Evolutionary conservation across 805 yeast species (phyloP).

Genomic region (Ogataea minuta): DNA sequence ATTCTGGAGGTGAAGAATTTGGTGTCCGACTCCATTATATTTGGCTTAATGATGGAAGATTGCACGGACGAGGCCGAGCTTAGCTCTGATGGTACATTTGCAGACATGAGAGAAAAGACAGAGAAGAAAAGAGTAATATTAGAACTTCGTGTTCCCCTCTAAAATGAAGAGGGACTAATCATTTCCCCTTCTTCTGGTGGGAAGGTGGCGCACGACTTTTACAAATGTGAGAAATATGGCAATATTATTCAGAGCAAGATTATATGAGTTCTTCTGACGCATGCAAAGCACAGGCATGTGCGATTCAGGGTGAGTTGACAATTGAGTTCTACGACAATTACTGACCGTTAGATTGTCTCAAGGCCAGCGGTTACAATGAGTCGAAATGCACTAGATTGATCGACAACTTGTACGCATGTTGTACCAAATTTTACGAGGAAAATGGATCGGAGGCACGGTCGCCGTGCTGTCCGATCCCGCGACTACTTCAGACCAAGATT

Average conservation of each 20-base stretch:
- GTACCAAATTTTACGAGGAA: slow-evolving; percentile 59
- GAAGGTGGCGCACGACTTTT: slow-evolving; percentile 9
- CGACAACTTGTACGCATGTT: slow-evolving; percentile 72
- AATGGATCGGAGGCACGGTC: slow-evolving; percentile 60
- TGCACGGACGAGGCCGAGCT: slow-evolving; percentile 19
- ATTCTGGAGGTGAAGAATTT: slow-evolving; percentile 23
- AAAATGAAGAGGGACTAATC: slow-evolving; percentile 7
- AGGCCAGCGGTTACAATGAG: slow-evolving; percentile 63
- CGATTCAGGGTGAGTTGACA: slow-evolving; percentile 58
- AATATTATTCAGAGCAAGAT: neutral
- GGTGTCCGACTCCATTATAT: slow-evolving; percentile 23
- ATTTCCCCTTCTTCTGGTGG: slow-evolving; percentile 3
- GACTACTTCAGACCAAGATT: slow-evolving; percentile 58
- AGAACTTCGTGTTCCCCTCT: neutral
- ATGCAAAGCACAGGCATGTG: slow-evolving; percentile 80
- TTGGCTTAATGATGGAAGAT: slow-evolving; percentile 32
- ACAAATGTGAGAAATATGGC: neutral
- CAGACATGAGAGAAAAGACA: neutral
- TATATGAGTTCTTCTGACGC: slow-evolving; percentile 32
- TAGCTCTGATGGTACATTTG: slow-evolving; percentile 9
- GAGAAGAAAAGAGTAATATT: neutral
- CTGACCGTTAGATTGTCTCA: slow-evolving; percentile 53
- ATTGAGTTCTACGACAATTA: neutral
- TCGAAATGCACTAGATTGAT: slow-evolving; percentile 68
- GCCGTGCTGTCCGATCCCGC: slow-evolving; percentile 77